Evolutionary conservation across 2,329 filamentous ascomycete genomes (phyloP).

Genomic region (Diaporthe sp.): DNA sequence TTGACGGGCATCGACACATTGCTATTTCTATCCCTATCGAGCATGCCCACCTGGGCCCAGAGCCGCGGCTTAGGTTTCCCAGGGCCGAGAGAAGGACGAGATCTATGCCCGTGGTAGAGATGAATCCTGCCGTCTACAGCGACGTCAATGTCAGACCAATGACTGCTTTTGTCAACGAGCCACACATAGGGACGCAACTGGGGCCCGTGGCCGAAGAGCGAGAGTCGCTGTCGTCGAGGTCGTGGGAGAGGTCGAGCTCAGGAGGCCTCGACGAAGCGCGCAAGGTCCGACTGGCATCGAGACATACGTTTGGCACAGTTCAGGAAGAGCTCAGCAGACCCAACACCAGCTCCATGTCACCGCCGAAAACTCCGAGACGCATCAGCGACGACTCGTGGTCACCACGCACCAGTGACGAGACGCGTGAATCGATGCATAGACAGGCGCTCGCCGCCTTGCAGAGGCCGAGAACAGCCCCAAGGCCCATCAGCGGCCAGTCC

Average conservation of each 20-base stretch:
- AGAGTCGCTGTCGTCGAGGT: conserved; percentile 47
- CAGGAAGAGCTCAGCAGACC: conserved; percentile 45
- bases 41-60: conserved; percentile 58
- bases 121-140: conserved; percentile 1
- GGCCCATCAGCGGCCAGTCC: conserved; percentile 26
- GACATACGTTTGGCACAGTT: conserved; percentile 37
- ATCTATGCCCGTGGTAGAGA: conserved; percentile 14
- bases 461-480: conserved; percentile 16
- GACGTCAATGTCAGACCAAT: conserved; percentile 32
- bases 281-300: conserved; percentile 33
- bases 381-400: conserved; percentile 1
- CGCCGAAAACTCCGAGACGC: conserved; percentile 33
- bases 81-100: conserved; percentile 3
- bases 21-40: conserved; percentile 72
- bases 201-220: conserved; percentile 54
- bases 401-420: conserved; percentile 49
- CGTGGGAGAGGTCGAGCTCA: conserved; percentile 20
- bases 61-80: conserved; percentile 46
- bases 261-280: conserved; percentile 46
- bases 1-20: conserved; percentile 68
- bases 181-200: conserved; percentile 44
- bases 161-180: conserved; percentile 34
- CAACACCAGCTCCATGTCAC: conserved; percentile 44
- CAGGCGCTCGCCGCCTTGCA: conserved; percentile 37
- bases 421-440: conserved; percentile 18